Base-by-base conservation (phyloP, 768 basidiomycete species). In the Russula lepida region DNA sequence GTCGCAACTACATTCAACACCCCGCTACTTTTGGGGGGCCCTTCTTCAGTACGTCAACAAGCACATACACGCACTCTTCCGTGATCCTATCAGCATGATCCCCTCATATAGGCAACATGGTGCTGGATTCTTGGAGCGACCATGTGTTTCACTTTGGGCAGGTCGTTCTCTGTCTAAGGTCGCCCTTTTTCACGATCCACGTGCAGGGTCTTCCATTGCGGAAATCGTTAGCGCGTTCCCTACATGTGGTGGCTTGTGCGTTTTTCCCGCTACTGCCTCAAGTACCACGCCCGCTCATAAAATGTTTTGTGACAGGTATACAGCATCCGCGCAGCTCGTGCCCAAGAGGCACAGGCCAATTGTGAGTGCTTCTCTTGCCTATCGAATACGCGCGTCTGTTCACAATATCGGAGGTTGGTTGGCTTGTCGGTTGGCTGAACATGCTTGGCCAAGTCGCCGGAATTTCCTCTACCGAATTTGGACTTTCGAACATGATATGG, bases 371-470 rank as follows among this genome's bases (percentile, higher is more conserved):
- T 53, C 39, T 39, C 51, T 6, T 32, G 50, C 21, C 35, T 27
- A 7, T 47, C 3, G 7, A 27, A 19, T 9, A 6, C 49, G 28
- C 17, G 27, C n/a, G 27, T 32, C 6, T 30, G 30, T 41, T 59
- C 6, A 59, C 17, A 4, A 23, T 25, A 12, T 27, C 39, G 17
- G 23, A 84, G 82, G 78, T 88, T 37, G 87, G 86, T 30, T 89
- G 86, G 86, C 72, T 88, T 11, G 88, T 89, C 19, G 88, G 88
- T 52, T 90, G 88, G 88, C 78, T 92, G 47, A 92, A 92, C 69
- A 83, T 90, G 44, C 80, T 90, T 17, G 88, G 89, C 37, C 90
- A 92, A 73, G 82, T 91, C 58, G 89, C 91, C 13, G 92, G 92
- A 30, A 77, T 92, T 52, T 87, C 91, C 7, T 92, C 88, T 2